Evolutionary conservation across 2,329 filamentous ascomycete genomes (phyloP).

Genomic region (Grosmannia serpens): DNA sequence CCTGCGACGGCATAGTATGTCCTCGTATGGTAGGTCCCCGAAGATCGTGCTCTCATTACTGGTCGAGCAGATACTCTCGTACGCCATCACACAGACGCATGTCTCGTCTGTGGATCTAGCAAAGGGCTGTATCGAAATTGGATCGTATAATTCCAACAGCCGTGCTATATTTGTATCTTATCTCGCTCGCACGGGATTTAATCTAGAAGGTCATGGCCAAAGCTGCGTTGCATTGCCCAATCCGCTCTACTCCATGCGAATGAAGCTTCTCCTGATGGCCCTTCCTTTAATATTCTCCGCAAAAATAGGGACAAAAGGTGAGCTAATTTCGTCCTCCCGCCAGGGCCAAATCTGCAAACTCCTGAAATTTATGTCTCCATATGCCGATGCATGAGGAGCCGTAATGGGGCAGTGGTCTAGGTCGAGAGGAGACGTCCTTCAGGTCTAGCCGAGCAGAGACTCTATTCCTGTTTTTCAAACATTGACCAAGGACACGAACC

Average conservation of each 20-base stretch:
- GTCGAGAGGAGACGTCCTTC: not conserved
- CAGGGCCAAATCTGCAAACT: not conserved
- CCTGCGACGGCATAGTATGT: too few species aligned
- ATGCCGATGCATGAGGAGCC: not conserved
- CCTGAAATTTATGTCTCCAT: not conserved
- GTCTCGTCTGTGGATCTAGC: not conserved
- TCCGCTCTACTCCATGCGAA: not conserved
- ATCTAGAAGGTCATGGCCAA: not conserved
- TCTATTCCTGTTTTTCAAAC: not conserved
- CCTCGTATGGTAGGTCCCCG: too few species aligned
- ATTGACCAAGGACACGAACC: not conserved
- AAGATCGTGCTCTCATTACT: too few species aligned
- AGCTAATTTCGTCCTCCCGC: not conserved
- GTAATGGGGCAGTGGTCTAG: not conserved
- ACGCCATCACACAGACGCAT: too few species aligned
- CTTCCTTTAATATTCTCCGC: not conserved
- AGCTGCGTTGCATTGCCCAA: not conserved
- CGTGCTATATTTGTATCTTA: not conserved
- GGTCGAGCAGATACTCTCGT: too few species aligned
- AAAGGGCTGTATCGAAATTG: not conserved
- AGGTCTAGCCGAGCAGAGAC: not conserved
- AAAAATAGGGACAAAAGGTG: not conserved
- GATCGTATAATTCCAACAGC: not conserved
- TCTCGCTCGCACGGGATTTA: not conserved
- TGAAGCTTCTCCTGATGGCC: not conserved